These are phyloP conservation scores for Pyrus bretschneideri DNA, from an alignment of 306 rosid genomes.

Conservation along the genomic window DNA sequence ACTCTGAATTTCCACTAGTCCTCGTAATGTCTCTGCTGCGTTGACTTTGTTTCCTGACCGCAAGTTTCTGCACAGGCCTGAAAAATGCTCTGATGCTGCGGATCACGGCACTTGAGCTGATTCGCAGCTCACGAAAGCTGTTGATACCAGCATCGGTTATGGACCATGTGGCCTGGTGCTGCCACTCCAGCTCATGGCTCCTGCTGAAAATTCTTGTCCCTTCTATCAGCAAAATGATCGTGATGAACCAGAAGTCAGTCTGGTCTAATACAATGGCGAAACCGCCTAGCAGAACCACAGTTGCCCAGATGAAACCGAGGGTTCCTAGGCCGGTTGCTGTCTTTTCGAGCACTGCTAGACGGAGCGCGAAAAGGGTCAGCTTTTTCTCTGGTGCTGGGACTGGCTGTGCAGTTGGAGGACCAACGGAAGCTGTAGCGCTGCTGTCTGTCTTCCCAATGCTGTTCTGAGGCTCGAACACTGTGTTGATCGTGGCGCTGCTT, in stretches of 20 bases:
- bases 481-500: conserved; percentile 24
- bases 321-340: conserved; percentile 86
- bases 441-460: conserved; percentile 45
- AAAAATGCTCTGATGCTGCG: conserved; percentile 30
- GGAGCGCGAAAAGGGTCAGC: conserved; percentile 74
- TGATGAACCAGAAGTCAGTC: conserved; percentile 81
- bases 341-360: conserved; percentile 86
- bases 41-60: conserved; percentile 16
- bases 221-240: conserved; percentile 72
- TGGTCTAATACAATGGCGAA: conserved; percentile 69
- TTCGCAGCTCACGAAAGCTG: conserved; percentile 47
- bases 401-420: conserved; percentile 21
- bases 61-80: conserved; percentile 27
- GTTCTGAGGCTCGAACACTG: conserved; percentile 50
- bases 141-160: conserved; percentile 56
- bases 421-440: conserved; percentile 1
- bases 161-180: conserved; percentile 93
- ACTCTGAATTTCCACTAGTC: neutral
- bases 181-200: conserved; percentile 98
- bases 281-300: conserved; percentile 87
- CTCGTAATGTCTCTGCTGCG: conserved; percentile 24
- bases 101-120: conserved; percentile 39
- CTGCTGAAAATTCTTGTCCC: conserved; percentile 91
- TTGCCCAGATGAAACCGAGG: conserved; percentile 92
- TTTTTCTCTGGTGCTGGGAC: conserved; percentile 73